Evolutionary conservation across 129 eudicot species (phyloP).

Genomic region (Smallanthus sonchifolius): DNA sequence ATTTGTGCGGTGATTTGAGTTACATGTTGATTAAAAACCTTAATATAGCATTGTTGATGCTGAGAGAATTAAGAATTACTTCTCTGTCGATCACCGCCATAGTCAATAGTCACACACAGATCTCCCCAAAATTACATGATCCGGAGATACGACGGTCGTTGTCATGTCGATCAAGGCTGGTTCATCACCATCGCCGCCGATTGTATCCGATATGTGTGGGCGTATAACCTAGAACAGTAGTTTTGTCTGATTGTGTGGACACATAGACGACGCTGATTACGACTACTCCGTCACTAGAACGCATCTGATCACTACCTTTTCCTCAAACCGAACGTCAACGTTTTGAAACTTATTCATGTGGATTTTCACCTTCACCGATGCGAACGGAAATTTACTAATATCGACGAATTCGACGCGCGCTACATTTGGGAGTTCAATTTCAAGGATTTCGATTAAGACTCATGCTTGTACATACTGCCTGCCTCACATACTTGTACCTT

Average conservation of each 20-base stretch:
- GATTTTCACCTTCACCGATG: conserved; percentile 65
- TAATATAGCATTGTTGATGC: too few species aligned
- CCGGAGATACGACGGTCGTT: conserved; percentile 29
- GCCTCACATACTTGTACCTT: too few species aligned
- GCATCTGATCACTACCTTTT: conserved; percentile 41
- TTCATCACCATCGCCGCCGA: conserved; percentile 22
- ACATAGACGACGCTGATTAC: conserved; percentile 30
- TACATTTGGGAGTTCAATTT: conserved; percentile 87
- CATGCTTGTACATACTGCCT: too few species aligned
- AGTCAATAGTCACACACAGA: conserved; percentile 7
- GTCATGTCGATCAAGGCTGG: conserved; percentile 23
- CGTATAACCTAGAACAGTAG: conserved; percentile 45
- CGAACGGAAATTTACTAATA: conserved; percentile 57
- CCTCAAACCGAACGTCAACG: conserved; percentile 61
- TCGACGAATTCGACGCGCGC: conserved; percentile 20
- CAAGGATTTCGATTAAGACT: conserved; percentile 63
- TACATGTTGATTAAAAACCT: too few species aligned
- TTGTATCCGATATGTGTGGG: conserved; percentile 62
- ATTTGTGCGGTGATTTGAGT: too few species aligned
- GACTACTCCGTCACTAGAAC: conserved; percentile 19
- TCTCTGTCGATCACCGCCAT: conserved; percentile 25
- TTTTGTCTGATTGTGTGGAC: conserved; percentile 39
- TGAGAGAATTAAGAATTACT: too few species aligned
- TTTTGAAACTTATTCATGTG: conserved; percentile 60
- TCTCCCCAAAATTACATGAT: conserved; percentile 14